phyloP scores from a whole-genome alignment of 179 eudicot genomes.

The Gypsophila paniculata region DNA sequence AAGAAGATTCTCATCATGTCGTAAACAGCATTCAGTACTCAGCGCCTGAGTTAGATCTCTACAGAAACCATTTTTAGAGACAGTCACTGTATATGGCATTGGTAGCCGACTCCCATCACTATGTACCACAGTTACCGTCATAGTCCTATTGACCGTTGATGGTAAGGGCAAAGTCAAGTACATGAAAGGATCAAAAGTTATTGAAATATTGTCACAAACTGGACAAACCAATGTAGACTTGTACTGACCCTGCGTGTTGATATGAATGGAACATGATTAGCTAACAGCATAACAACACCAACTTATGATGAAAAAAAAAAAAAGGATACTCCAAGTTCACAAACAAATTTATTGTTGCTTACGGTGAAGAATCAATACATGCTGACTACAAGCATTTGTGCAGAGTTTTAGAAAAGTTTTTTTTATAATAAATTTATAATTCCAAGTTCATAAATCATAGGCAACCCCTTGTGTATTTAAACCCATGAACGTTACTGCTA shows the following conservation, averaged over 20 bases:
- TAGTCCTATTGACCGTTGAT: conserved; percentile 64
- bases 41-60: conserved; percentile 77
- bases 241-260: conserved; percentile 78
- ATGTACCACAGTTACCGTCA: conserved; percentile 77
- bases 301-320: neutral
- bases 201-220: conserved; percentile 71
- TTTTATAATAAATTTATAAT: neutral
- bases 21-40: conserved; percentile 62
- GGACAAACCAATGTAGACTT: conserved; percentile 97
- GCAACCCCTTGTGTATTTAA: neutral
- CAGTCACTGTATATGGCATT: conserved; percentile 77
- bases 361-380: neutral
- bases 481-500: neutral
- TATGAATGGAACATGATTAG: conserved; percentile 24
- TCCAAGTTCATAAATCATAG: neutral
- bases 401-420: neutral
- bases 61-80: conserved; percentile 65
- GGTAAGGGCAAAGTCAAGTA: conserved; percentile 94
- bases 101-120: conserved; percentile 84
- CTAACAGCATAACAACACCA: neutral
- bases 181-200: conserved; percentile 98
- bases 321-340: neutral
- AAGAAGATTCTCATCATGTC: conserved; percentile 68
- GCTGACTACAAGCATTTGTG: neutral
- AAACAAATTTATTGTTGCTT: neutral